Evolutionary conservation across 768 basidiomycete species (phyloP), one percentile per base, ranked within the genome.

Genomic region (Clitopilus passeckerianus): DNA sequence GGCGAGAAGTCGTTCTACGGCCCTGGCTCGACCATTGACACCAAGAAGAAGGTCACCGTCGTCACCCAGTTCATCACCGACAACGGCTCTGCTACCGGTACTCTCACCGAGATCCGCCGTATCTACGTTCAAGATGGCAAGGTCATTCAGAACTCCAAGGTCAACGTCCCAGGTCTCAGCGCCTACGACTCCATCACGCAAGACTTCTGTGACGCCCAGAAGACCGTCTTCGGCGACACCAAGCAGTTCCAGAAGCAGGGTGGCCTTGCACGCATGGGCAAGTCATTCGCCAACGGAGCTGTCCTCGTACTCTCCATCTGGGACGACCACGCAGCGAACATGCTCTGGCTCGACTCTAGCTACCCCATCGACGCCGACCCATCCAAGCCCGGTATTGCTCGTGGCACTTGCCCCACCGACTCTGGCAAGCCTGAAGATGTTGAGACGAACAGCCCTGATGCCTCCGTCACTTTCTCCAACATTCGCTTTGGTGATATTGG

Each of bases 321-420:
- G 83, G 82, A 83, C 66, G 82, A 84, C 72, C 75, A 84, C 65
- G 72, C 71, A 30, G 81, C 71, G 59, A 72, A 76, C 71, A 84
- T 84, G 83, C 75, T 81, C 64, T 84, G 83, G 77, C 80, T 84
- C 68, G 81, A 84, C 74, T 70, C 71, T 65, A 72, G 70, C 74
- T 82, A 79, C 74, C 83, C 77, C 55, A 63, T 63, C 43, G 65
- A 64, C 57, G 63, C 61, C 10, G 68, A 67, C 68, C 64, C 78
- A 33, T 70, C 71, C 60, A 54, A 61, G 35, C 74, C 73, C 34
- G 82, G 82, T 70, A 72, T 80, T 58, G 69, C 75, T 50, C 82
- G 82, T 70, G 82, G 82, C 34, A 69, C 77, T 54, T 83, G 80
- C 72, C 55, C 82, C 2, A 80, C 79, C 54, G 68, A 67, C 44